These are phyloP conservation scores for Exophiala sideris DNA, from an alignment of 2,329 filamentous ascomycete species.

Conservation along the genomic window DNA sequence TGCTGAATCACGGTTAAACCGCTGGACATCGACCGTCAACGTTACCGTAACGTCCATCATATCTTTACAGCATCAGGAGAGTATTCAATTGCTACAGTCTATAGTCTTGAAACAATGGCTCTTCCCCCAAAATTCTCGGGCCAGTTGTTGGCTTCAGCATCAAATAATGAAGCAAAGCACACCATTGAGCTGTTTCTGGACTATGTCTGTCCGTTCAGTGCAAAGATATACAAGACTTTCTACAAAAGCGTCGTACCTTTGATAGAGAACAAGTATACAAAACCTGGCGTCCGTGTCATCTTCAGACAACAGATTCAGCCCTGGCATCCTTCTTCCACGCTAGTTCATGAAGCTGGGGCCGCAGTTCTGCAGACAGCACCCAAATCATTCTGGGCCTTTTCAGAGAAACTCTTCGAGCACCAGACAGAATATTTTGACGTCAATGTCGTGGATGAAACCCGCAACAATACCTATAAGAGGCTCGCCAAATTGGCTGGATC, in stretches of 20 bases:
- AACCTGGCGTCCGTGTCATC: slow-evolving; percentile 62
- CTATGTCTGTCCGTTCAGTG: slow-evolving; percentile 80
- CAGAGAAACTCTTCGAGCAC: slow-evolving; percentile 62
- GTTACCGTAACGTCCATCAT: no score
- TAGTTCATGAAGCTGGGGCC: slow-evolving; percentile 69
- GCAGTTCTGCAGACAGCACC: slow-evolving; percentile 72
- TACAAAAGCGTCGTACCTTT: slow-evolving; percentile 63
- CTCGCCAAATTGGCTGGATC: slow-evolving; percentile 69
- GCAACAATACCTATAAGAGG: slow-evolving; percentile 79
- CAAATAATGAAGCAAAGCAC: slow-evolving; percentile 46
- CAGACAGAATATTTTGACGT: slow-evolving; percentile 83
- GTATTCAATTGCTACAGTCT: background rate
- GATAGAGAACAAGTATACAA: slow-evolving; percentile 59
- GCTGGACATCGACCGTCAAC: no score
- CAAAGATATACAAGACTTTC: slow-evolving; percentile 74
- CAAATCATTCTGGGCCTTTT: slow-evolving; percentile 76
- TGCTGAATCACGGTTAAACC: slow-evolving; percentile 3
- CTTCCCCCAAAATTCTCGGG: slow-evolving; percentile 59
- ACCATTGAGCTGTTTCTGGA: slow-evolving; percentile 68
- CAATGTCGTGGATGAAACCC: slow-evolving; percentile 74
- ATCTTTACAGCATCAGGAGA: no score
- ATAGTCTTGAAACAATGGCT: slow-evolving; percentile 45
- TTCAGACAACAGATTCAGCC: slow-evolving; percentile 92
- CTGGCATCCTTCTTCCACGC: slow-evolving; percentile 85
- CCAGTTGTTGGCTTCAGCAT: slow-evolving; percentile 41